These are phyloP conservation scores for Linderina pennispora DNA, from an alignment of 192 early-diverging fungal genomes.

Conservation along the genomic window DNA sequence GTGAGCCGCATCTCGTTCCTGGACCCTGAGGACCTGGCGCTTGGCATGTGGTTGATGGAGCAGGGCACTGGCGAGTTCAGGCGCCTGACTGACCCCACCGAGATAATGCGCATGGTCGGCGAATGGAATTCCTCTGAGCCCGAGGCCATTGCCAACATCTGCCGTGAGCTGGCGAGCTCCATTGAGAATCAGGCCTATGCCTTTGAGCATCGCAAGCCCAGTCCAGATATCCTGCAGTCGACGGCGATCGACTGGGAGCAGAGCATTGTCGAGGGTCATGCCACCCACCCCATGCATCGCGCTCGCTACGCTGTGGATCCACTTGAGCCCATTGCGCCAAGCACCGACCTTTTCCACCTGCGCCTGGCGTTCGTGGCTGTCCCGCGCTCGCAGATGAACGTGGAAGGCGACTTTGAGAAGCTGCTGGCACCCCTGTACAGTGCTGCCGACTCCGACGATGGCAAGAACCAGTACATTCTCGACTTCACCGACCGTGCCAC, in stretches of 20 bases:
- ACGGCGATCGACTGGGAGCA: constrained; percentile 61
- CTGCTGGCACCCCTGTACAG: constrained; percentile 31
- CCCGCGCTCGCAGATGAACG: constrained; percentile 27
- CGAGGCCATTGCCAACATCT: constrained; percentile 27
- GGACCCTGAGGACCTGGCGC: constrained; percentile 41
- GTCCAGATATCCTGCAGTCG: constrained; percentile 31
- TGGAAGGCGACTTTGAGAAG: constrained; percentile 48
- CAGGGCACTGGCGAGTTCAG: background rate
- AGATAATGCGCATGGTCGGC: constrained; percentile 46
- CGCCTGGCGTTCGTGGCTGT: constrained; percentile 47
- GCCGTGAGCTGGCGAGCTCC: constrained; percentile 51
- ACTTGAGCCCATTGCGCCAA: constrained; percentile 39
- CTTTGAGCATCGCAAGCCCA: constrained; percentile 20
- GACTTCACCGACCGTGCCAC: constrained; percentile 14
- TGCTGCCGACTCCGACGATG: constrained; percentile 5
- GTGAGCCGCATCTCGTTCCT: constrained; percentile 16
- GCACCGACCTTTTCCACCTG: constrained; percentile 36
- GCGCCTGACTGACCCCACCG: constrained; percentile 14
- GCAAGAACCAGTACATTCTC: constrained; percentile 12
- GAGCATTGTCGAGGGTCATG: constrained; percentile 57
- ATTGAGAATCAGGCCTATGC: constrained; percentile 43
- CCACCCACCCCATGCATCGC: constrained; percentile 68
- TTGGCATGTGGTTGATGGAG: constrained; percentile 18
- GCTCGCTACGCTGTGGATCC: constrained; percentile 52
- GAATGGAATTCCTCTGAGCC: constrained; percentile 33